A percentile compares a stretch with the other conserved stretches of the same genome.
These are phyloP conservation scores for Penicillium paradoxum DNA, from an alignment of 495 filamentous ascomycete species.

Conservation along the genomic window DNA sequence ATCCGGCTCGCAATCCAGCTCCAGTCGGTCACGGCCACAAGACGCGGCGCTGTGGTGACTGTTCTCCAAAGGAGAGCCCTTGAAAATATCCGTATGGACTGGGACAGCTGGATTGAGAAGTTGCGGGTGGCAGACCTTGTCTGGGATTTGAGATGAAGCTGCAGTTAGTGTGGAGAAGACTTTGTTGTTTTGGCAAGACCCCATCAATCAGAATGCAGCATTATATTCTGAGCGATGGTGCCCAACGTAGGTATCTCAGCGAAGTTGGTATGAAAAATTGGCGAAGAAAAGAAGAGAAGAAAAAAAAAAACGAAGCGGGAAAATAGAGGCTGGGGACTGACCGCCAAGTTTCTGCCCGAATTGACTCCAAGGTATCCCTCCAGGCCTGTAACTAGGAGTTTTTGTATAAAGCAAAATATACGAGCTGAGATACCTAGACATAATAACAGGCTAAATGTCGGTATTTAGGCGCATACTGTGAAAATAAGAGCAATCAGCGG, in stretches of 20 bases:
- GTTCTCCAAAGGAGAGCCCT: slow-evolving; percentile 41
- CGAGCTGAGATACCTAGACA: too few species aligned
- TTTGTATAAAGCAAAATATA: too few species aligned
- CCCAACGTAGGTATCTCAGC: not conserved
- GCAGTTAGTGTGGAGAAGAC: not conserved
- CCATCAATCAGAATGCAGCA: slow-evolving; percentile 6
- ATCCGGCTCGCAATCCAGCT: slow-evolving; percentile 37
- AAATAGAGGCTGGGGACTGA: not conserved
- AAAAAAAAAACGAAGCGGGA: not conserved
- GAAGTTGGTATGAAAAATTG: not conserved
- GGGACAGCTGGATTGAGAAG: slow-evolving; percentile 41
- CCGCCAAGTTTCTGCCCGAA: not conserved
- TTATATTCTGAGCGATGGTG: slow-evolving; percentile 8
- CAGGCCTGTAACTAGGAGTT: too few species aligned
- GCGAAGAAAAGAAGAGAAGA: not conserved
- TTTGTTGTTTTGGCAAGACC: not conserved
- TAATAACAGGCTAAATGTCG: too few species aligned
- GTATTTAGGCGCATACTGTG: too few species aligned
- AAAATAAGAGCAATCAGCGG: too few species aligned
- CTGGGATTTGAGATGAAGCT: slow-evolving; percentile 1
- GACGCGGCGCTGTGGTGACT: slow-evolving; percentile 40
- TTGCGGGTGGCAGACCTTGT: slow-evolving; percentile 22
- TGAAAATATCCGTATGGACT: slow-evolving; percentile 21
- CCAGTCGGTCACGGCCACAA: slow-evolving; percentile 46
- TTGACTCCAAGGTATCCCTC: too few species aligned